Evolutionary conservation across 352 stramenopile species (phyloP), one percentile per base, ranked within the genome.

Genomic region (Pythium rhizo-oryzae): DNA sequence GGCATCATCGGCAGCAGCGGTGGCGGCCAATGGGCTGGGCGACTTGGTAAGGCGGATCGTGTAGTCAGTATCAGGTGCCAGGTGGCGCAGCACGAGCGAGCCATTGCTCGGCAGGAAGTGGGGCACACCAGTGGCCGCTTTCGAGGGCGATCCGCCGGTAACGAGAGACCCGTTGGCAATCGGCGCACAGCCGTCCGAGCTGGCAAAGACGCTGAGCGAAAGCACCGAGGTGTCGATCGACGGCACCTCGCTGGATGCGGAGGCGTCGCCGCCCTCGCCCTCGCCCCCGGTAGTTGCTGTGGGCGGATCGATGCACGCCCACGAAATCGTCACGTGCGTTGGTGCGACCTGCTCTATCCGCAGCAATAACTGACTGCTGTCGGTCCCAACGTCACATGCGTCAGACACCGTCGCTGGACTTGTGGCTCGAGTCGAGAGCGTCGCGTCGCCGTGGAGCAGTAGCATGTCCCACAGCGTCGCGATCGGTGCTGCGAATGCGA

Each of bases 51-150:
- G 13, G 28, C 67, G 61, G n/a, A 74, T 59, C 1, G 2, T 74
- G 44, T 74, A 74, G 23, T n/a, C 33, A 1, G 60, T 67, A 16
- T 74, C 67, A 5, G 67, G 49, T 24, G 47, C 61, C 33, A 74
- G 39, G 24, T 69, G 61, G 1, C 67, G 54, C 30, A 74, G 18
- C 8, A 63, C 49, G 23, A 67, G 44, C 4, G 60, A 59, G 33
- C 67, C 67, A 2, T 56, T 67, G n/a, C 21, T 35, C 18, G 67
- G 67, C 16, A 74, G 13, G 11, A 49, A 56, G 43, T 67, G 65
- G 0, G 65, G 65, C 1, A 65, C 39, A 15, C 56, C 49, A 12
- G 21, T 56, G 4, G 28, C 28, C 13, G 53, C 24, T 41, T 8
- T 30, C 16, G 58, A 50, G 8, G 56, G 39, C 4, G 35, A 30